Evolutionary conservation across 2,329 filamentous ascomycete genomes (phyloP), one percentile per base, ranked within the genome.

Genomic region (Colletotrichum horii): DNA sequence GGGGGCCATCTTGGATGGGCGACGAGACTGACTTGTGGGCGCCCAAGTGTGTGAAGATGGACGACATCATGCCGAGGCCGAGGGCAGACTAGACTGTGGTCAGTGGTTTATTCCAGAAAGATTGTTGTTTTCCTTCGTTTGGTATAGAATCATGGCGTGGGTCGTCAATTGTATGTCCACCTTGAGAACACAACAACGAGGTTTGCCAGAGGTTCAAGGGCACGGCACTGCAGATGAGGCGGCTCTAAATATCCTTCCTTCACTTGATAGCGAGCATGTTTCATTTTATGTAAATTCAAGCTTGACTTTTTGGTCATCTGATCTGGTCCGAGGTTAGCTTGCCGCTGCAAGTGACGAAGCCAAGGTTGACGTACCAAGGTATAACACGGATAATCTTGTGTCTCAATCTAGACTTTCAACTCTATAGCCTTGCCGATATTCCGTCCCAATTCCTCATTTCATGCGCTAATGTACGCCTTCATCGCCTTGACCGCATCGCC

Each of bases 401-500:
- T 71, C 71, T 74, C 14, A 67, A 62, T 28, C 62, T 62, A 58
- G 26, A 56, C 64, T 28, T 64, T 61, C 38, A 36, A 48, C 38
- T 73, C 70, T 75, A 64, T 65, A 64, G 34, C 62, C 43, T 16
- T 48, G 15, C 43, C 56, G 28, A 24, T n/a, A 12, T 16, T 58
- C 43, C 26, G 30, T 48, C 24, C 24, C 52, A 12, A 61, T 12
- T 26, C 28, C 60, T 66, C 61, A 82, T 12, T 55, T 68, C 65
- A 82, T 12, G 80, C 80, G 26, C 77, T 74, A 24, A 86, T 77
- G 77, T 81, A 95, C 0, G 92, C 91, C 74, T 85, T 89, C 87
- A 96, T 90, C 2, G 94, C 94, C 83, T 91, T 89, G 52, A 93
- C 88, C 3, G 90, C 90, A 80, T 95, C 89, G 4, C 94, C 95